Conservation (phyloP, 2,329 filamentous ascomycete genomes). For the Trichoderma gracile region DNA sequence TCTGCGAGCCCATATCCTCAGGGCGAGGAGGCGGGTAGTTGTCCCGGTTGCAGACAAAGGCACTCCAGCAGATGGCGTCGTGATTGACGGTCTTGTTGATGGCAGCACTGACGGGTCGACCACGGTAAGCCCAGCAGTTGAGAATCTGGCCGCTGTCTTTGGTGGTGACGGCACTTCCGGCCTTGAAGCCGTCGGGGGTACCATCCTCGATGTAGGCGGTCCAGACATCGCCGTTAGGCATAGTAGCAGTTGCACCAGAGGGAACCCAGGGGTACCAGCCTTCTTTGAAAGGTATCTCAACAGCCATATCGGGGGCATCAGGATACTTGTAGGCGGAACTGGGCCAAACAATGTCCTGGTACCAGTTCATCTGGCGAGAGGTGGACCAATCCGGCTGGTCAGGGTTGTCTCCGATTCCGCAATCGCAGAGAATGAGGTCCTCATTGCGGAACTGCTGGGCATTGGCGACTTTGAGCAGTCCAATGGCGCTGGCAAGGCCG, state of each 20-base stretch:
- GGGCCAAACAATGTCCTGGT: constrained; percentile 43
- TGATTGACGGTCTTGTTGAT: constrained; percentile 43
- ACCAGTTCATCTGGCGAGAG: constrained; percentile 49
- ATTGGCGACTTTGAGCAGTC: constrained; percentile 30
- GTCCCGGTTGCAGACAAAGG: constrained; percentile 46
- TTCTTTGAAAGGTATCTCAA: constrained; percentile 43
- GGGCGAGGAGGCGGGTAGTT: constrained; percentile 39
- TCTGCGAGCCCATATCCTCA: constrained; percentile 40
- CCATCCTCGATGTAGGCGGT: constrained; percentile 46
- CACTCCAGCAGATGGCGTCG: constrained; percentile 44
- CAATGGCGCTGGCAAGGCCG: constrained; percentile 30
- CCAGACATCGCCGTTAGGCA: constrained; percentile 45
- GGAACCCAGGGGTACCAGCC: constrained; percentile 45
- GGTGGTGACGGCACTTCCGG: constrained; percentile 44
- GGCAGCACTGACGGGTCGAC: constrained; percentile 42
- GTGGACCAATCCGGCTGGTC: constrained; percentile 45
- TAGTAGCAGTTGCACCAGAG: constrained; percentile 41
- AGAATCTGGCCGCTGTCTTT: constrained; percentile 43
- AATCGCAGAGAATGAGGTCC: constrained; percentile 46
- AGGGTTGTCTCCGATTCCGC: constrained; percentile 46
- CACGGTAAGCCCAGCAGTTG: constrained; percentile 47
- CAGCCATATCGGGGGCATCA: constrained; percentile 41
- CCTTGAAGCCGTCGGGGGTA: constrained; percentile 44
- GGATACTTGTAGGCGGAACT: constrained; percentile 39
- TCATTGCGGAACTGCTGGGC: constrained; percentile 38